phyloP scores from a whole-genome alignment of 805 yeast genomes.

The Spathaspora arborariae region DNA sequence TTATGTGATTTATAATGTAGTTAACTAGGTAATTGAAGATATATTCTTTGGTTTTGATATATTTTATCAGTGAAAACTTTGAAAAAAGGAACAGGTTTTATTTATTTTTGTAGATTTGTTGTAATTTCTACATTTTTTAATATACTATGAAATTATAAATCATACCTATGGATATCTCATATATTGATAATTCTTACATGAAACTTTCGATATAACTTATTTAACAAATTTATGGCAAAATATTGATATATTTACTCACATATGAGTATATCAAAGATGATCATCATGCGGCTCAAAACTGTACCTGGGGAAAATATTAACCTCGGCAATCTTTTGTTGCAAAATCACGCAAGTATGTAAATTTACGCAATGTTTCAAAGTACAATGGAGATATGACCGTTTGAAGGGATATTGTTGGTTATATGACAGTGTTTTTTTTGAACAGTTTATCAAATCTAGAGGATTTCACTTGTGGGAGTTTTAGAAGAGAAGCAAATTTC shows the following conservation, averaged over 20 bases:
- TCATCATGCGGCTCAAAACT: slow-evolving; percentile 24
- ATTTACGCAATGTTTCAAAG: no score
- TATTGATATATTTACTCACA: background rate
- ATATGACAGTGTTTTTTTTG: no score
- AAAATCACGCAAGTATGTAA: background rate
- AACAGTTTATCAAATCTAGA: no score
- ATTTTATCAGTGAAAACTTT: background rate
- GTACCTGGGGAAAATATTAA: background rate
- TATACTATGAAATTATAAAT: background rate
- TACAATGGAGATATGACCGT: no score
- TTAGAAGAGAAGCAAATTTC: no score
- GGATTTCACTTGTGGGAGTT: no score
- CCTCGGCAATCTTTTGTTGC: background rate
- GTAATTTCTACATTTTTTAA: background rate
- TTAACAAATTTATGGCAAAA: background rate
- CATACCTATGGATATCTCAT: background rate
- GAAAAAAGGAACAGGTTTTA: background rate
- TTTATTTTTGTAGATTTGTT: background rate
- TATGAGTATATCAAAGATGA: slow-evolving; percentile 14
- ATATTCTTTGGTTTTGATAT: background rate
- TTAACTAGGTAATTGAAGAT: background rate
- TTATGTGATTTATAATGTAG: background rate
- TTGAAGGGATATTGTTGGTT: no score
- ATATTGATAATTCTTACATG: background rate
- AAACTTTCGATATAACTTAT: background rate